Evolutionary conservation across 176 grass and related monocot genomes (phyloP).

Genomic region (Lolium rigidum): DNA sequence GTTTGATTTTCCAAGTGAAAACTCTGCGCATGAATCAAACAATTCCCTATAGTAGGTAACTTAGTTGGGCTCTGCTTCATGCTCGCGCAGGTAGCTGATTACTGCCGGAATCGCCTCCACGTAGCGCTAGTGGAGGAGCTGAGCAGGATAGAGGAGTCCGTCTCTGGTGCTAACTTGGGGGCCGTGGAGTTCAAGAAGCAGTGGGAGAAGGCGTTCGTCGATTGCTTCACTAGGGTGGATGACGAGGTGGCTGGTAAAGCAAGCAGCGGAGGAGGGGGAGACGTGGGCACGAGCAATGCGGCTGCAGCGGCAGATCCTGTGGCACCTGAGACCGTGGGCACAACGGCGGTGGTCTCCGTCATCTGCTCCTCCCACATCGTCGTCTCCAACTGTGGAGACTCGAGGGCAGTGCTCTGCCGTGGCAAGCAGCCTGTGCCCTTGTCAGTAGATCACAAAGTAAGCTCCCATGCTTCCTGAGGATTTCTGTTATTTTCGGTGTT

Average conservation of each 20-base stretch:
- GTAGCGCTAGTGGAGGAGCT: conserved; percentile 62
- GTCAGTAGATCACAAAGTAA: conserved; percentile 92
- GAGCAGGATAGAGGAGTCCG: conserved; percentile 36
- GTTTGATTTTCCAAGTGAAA: not conserved
- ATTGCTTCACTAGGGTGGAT: conserved; percentile 75
- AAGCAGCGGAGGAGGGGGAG: conserved; percentile 12
- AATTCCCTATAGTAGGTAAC: not conserved
- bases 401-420: conserved; percentile 85
- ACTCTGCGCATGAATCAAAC: not conserved
- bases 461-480: not conserved
- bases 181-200: conserved; percentile 64
- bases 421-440: conserved; percentile 80
- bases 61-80: conserved; percentile 20
- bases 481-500: conserved; percentile 33
- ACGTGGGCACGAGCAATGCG: not conserved
- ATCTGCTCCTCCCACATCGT: conserved; percentile 94
- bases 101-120: conserved; percentile 70
- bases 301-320: conserved; percentile 38
- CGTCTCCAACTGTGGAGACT: conserved; percentile 82
- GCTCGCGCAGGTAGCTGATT: conserved; percentile 68
- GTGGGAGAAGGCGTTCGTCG: conserved; percentile 71
- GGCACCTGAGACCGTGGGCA: conserved; percentile 76
- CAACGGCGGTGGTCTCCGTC: conserved; percentile 76
- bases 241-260: conserved; percentile 55
- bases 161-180: conserved; percentile 28